Base-by-base conservation (phyloP, 352 stramenopile species). In the Pythium pyrilobum region DNA sequence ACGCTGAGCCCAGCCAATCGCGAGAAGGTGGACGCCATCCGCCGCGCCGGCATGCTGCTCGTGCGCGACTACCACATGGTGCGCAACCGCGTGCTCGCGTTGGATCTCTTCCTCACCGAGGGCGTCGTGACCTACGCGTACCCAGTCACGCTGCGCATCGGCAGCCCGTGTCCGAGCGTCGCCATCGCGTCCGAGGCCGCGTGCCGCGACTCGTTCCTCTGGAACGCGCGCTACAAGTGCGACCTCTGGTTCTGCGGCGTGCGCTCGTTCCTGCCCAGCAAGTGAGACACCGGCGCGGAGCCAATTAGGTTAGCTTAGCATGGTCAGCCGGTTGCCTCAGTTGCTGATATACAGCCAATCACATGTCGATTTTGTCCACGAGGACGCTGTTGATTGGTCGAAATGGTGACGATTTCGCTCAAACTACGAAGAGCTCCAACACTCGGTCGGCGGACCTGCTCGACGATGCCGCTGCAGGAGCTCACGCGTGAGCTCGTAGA, bases 241-340 rank as follows among this genome's bases (percentile, higher is more conserved):
- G 81, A 89, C 38, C 58, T 67, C 15, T 89, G 77, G 77, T 82
- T 89, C 45, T 92, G 81, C 39, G 81, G 78, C 50, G 56, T 66
- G 34, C 64, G 65, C 20, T 88, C 78, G 27, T 60, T 87, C 34
- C 20, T 55, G 12, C 27, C 44, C 29, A 29, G 21, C 9, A 25
- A 48, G 23, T 24, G 27, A 20, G 45, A 44, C 9, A 16, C 32
- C 9, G 10, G 23, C 42, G 23, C 20, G n/a, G 28, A 50, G 18
- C 13, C 37, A 25, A 43, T 24, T 25, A 21, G n/a, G n/a, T n/a
- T n/a, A n/a, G n/a, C n/a, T n/a, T n/a, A n/a, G n/a, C n/a, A n/a
- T n/a, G n/a, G n/a, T n/a, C n/a, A n/a, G n/a, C n/a, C n/a, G n/a
- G n/a, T n/a, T n/a, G n/a, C n/a, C n/a, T n/a, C n/a, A n/a, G n/a